phyloP scores from a whole-genome alignment of 2,329 filamentous ascomycete genomes.

The Botrytis tulipae region DNA sequence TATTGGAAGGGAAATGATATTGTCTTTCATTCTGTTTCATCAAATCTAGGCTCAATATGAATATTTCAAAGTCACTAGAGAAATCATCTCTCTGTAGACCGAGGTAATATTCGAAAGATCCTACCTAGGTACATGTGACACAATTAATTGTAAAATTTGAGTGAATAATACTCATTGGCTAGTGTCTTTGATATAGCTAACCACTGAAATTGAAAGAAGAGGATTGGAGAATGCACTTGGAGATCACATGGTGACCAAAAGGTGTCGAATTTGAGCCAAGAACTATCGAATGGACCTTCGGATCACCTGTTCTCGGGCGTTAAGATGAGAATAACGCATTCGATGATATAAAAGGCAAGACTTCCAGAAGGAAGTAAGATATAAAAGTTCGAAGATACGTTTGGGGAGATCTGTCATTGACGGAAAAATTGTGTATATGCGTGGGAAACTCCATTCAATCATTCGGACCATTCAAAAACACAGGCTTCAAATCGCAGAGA shows the following conservation, averaged over 20 bases:
- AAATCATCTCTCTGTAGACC: neutral
- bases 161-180: neutral
- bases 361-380: neutral
- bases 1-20: neutral
- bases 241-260: neutral
- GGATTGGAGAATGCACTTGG: neutral
- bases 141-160: neutral
- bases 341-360: neutral
- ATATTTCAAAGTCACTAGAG: neutral
- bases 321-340: neutral
- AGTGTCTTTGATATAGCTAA: neutral
- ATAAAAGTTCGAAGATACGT: neutral
- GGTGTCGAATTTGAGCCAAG: neutral
- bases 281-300: neutral
- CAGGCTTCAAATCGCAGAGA: neutral
- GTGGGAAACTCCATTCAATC: neutral
- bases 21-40: neutral
- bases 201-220: neutral
- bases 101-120: neutral
- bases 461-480: neutral
- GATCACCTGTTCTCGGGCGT: neutral
- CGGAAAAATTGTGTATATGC: neutral
- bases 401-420: neutral
- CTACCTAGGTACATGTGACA: neutral
- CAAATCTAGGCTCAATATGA: neutral